These are phyloP conservation scores for Tetragonia tetragonoides DNA, from an alignment of 148 eudicot genomes.

Conservation along the genomic window DNA sequence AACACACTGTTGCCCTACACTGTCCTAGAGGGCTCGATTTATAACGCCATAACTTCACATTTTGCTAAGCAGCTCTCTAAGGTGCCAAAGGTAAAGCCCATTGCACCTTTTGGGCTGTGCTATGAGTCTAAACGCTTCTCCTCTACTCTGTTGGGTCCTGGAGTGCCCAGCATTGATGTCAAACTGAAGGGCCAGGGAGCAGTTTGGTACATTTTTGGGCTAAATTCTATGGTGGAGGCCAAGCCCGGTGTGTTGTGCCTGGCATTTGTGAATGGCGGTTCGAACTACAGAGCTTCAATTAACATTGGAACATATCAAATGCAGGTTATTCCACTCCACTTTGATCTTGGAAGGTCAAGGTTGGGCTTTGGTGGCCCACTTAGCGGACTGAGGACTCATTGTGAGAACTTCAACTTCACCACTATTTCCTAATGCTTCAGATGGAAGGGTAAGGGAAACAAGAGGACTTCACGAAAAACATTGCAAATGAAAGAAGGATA, in stretches of 20 bases:
- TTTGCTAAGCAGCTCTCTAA: slow-evolving; percentile 27
- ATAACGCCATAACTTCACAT: slow-evolving; percentile 30
- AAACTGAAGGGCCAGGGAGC: slow-evolving; percentile 33
- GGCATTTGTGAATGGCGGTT: slow-evolving; percentile 42
- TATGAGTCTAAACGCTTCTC: slow-evolving; percentile 36
- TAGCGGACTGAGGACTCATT: slow-evolving; percentile 23
- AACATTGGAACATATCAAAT: slow-evolving; percentile 51
- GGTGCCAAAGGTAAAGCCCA: slow-evolving; percentile 28
- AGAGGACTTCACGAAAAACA: background rate
- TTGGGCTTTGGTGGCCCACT: slow-evolving; percentile 49
- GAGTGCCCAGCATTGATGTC: slow-evolving; percentile 46
- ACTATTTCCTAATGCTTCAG: slow-evolving; percentile 15
- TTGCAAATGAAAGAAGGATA: background rate
- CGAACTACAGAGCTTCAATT: slow-evolving; percentile 35
- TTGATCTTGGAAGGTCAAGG: slow-evolving; percentile 42
- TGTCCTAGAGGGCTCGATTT: slow-evolving; percentile 33
- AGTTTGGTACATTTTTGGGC: slow-evolving; percentile 45
- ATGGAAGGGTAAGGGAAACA: background rate
- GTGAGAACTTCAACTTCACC: slow-evolving; percentile 50
- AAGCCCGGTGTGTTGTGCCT: background rate
- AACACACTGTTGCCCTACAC: slow-evolving; percentile 40
- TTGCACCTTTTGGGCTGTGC: slow-evolving; percentile 49
- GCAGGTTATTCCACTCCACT: slow-evolving; percentile 40
- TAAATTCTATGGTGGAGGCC: slow-evolving; percentile 27
- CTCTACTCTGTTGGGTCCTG: slow-evolving; percentile 27